phyloP scores from a whole-genome alignment of 176 grass and related monocot genomes.

The Triticum urartu region DNA sequence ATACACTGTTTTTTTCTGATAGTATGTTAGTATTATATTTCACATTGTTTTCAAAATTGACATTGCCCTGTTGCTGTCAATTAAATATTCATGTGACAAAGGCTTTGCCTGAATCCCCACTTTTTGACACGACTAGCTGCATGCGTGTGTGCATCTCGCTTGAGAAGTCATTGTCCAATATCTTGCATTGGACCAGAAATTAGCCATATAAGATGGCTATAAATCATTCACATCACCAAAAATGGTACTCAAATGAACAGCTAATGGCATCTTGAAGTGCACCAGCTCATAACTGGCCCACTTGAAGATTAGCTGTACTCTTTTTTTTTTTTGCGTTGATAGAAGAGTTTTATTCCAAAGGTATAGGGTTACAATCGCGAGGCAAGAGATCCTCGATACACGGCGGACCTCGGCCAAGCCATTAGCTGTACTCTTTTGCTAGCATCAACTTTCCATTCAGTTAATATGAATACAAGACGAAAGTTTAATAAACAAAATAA shows the following conservation, averaged over 20 bases:
- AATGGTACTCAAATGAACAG: conserved; percentile 16
- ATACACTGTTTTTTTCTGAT: too few species aligned
- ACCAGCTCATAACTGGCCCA: conserved; percentile 31
- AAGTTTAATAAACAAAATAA: conserved; percentile 8
- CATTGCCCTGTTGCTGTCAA: too few species aligned
- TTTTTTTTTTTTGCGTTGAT: not conserved
- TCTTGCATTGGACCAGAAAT: not conserved
- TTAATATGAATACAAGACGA: not conserved
- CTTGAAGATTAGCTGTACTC: conserved; percentile 35
- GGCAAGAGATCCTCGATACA: too few species aligned
- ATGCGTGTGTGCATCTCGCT: conserved; percentile 20
- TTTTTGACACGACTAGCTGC: not conserved
- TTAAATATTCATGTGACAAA: not conserved
- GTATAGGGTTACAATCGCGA: too few species aligned
- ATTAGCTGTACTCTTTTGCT: conserved; percentile 43
- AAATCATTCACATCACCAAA: conserved; percentile 13
- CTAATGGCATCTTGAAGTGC: conserved; percentile 13
- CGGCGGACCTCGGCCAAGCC: too few species aligned
- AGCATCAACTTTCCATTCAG: not conserved
- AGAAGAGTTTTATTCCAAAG: too few species aligned
- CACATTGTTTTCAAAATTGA: not conserved
- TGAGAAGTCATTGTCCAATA: conserved; percentile 19
- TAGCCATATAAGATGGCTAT: conserved; percentile 30
- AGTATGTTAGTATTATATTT: not conserved
- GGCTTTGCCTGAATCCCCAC: not conserved